Conservation (phyloP, 1,284 basidiomycete species). For the Serendipita sp. region DNA sequence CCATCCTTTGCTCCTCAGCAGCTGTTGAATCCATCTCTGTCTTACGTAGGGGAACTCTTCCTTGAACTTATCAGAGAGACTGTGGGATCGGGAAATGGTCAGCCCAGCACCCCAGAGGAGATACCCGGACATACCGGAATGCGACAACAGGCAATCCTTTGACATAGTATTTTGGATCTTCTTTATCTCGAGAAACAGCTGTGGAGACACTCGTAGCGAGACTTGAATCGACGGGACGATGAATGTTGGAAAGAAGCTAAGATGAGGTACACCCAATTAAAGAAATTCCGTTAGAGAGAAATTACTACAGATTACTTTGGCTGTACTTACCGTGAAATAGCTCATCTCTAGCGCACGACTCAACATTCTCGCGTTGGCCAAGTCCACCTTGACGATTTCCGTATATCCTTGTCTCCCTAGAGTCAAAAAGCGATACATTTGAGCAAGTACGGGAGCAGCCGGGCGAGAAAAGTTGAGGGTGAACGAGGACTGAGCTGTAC, state of each 20-base stretch:
- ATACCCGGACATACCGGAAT: slow-evolving; percentile 37
- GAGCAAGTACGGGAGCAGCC: slow-evolving; percentile 78
- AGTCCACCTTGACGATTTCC: slow-evolving; percentile 55
- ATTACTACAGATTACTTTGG: not conserved
- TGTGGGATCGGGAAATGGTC: slow-evolving; percentile 2
- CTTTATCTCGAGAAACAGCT: not conserved
- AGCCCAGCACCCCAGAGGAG: not conserved
- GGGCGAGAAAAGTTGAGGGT: slow-evolving; percentile 92
- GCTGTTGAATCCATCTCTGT: slow-evolving; percentile 81
- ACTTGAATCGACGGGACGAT: slow-evolving; percentile 17
- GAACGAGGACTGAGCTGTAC: slow-evolving; percentile 56
- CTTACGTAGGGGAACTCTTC: slow-evolving; percentile 56
- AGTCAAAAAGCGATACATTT: slow-evolving; percentile 21
- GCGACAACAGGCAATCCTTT: slow-evolving; percentile 82
- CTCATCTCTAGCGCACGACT: slow-evolving; percentile 75
- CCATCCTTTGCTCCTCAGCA: slow-evolving; percentile 67
- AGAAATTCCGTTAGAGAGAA: not conserved
- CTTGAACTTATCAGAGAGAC: slow-evolving; percentile 67
- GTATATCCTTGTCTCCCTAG: slow-evolving; percentile 45
- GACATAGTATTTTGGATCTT: slow-evolving; percentile 37
- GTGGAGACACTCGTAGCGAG: not conserved
- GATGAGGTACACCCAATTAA: not conserved
- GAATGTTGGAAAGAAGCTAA: slow-evolving; percentile 28
- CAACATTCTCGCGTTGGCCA: slow-evolving; percentile 74
- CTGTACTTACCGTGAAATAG: slow-evolving; percentile 37